Percentiles rank a stretch among this genome's conserved stretches.
Evolutionary conservation across 73 alveolate species (phyloP).

Genomic region (Paramecium sonneborni): DNA sequence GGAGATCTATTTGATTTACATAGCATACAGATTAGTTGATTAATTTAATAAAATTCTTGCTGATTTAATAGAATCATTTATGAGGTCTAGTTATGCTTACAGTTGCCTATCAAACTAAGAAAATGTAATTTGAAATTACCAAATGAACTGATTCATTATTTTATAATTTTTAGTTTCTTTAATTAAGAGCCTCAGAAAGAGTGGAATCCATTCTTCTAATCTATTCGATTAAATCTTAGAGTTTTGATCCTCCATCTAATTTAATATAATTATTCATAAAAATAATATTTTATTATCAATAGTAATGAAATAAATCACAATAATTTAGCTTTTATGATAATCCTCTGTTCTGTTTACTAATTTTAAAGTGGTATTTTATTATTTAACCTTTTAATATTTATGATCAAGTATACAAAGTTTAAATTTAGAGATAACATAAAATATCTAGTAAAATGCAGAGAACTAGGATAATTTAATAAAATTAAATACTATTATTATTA

Average conservation of each 20-base stretch:
- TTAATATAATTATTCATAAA: not conserved
- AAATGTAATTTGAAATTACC: not conserved
- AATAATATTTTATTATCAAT: not conserved
- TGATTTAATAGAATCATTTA: not conserved
- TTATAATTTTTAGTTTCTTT: not conserved
- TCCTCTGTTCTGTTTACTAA: not conserved
- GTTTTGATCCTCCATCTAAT: not conserved
- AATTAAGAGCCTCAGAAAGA: not conserved
- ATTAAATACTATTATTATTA: not conserved
- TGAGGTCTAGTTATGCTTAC: not conserved
- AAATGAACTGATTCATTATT: not conserved
- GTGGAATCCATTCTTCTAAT: not conserved
- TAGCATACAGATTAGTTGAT: not conserved
- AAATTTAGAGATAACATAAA: not conserved
- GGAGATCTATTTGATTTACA: not conserved
- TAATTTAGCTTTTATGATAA: not conserved
- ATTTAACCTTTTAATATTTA: not conserved
- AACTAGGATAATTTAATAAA: not conserved
- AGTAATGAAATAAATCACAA: not conserved
- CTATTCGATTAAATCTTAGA: not conserved
- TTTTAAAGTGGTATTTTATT: not conserved
- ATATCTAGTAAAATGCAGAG: not conserved
- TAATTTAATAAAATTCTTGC: not conserved
- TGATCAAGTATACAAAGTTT: not conserved
- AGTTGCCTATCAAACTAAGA: conserved; percentile 1